phyloP scores from a whole-genome alignment of 331 rosid genomes.

The Quercus phellos region DNA sequence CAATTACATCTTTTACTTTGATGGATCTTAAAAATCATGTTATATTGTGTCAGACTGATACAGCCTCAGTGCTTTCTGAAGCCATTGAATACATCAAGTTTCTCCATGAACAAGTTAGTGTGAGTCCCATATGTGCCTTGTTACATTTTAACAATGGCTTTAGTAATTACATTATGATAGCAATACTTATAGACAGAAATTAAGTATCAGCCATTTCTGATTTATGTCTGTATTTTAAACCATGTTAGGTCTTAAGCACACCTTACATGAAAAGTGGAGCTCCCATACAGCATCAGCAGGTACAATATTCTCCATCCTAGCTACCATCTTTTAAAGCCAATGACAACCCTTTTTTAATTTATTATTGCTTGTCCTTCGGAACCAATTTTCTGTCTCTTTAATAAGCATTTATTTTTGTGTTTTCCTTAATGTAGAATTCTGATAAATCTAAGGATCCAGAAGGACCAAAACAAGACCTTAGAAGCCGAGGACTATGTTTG shows the following conservation, averaged over 20 bases:
- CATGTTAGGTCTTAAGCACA: slow-evolving; percentile 65
- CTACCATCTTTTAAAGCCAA: background rate
- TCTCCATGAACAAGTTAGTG: slow-evolving; percentile 91
- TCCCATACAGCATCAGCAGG: slow-evolving; percentile 74
- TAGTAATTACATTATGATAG: background rate
- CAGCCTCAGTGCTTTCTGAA: slow-evolving; percentile 99
- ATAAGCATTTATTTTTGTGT: background rate
- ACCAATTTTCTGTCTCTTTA: background rate
- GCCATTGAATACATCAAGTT: slow-evolving; percentile 95
- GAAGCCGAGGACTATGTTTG: slow-evolving; percentile 89
- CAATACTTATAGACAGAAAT: too few relatives aligned
- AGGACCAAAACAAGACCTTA: slow-evolving; percentile 76
- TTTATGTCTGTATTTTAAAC: background rate
- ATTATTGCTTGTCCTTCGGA: background rate
- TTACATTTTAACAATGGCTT: background rate
- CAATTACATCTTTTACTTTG: background rate
- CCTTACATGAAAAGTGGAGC: slow-evolving; percentile 97
- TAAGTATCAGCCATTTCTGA: background rate
- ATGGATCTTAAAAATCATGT: slow-evolving; percentile 19
- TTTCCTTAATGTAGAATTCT: slow-evolving; percentile 40
- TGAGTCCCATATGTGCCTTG: slow-evolving; percentile 47
- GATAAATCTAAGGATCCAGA: slow-evolving; percentile 72
- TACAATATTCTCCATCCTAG: slow-evolving; percentile 21
- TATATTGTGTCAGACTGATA: slow-evolving; percentile 79
- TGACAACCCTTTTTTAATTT: background rate